Base-by-base conservation (phyloP, 2,329 filamentous ascomycete genomes). In the Colletotrichum sp. region DNA sequence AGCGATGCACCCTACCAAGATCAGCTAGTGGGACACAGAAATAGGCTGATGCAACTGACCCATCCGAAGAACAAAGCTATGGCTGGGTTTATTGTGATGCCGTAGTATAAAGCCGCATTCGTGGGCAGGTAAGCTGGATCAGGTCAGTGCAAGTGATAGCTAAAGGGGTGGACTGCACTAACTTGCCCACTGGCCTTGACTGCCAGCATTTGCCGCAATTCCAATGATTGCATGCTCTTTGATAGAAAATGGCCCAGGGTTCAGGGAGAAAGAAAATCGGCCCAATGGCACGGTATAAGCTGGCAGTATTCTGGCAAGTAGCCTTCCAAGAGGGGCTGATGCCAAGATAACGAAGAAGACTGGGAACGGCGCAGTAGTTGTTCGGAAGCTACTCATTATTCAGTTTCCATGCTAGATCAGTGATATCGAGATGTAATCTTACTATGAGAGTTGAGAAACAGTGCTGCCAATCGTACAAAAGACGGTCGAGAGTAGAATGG, bases 311-410 rank as follows among this genome's bases (percentile, higher is more conserved):
- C 86, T 85, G 0, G 90, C 89, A 3, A 91, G 84, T 81, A 89
- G 89, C 43, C 87, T 83, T 2, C 90, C 90, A 14, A 88, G 84
- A 72, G 91, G 91, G 77, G 90, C 90, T 59, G 86, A 90, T 1
- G 89, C 89, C 65, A 92, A 89, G 78, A 91, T 89, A 59, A 92
- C 90, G 76, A 93, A 92, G 80, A 92, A 92, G 64, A 92, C 87
- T 0, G 90, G 91, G 79, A 92, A 93, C 0, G 89, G 88, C 1
- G 90, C 89, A 59, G 87, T 87, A 0, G 91, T 92, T 2, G 91
- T 92, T 60, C 91, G 86, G 79, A 87, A 92, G 65, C 87, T 85
- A 76, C 87, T 88, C 86, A 92, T 89, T 79, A 90, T 88, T 74
- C 26, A 74, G 63, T 14, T n/a, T 13, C 30, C 18, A 24, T 57